Base-by-base conservation (phyloP, 805 yeast species). In the Ogataea zsoltii region DNA sequence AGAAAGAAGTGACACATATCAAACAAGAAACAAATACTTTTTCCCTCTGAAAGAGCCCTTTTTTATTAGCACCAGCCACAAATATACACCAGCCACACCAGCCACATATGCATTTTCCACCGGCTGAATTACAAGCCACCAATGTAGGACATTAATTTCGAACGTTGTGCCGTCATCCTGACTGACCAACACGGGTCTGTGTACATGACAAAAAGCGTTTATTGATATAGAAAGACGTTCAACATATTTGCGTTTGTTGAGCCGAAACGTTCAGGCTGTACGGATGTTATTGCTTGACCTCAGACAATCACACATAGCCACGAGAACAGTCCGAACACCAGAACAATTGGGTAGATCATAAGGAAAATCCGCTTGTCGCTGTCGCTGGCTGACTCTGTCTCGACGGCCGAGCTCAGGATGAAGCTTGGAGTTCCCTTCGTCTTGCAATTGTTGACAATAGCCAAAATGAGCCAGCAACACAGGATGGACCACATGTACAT, bases 251-350 rank as follows among this genome's bases (percentile, higher is more conserved):
- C 9, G 9, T 21, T 21, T 21, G 25, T 9, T 6, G 9, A 9
- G 7, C 9, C 25, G 25, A 21, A 21, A 21, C 5, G 25, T 21
- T 21, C 25, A 21, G 9, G 7, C 9, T 21, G 25, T 6, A 9
- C 9, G 7, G 25, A 21, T 7, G 5, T 12, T 7, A 28, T 11
- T n/a, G 4, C 31, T 28, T 7, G 31, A 28, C 5, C 31, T 49
- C 59, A 75, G 15, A 79, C 72, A 35, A 79, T 78, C 13, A 78
- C 76, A 42, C 70, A 74, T 28, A 79, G 66, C 83, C 83, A 79
- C 30, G 79, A 67, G 50, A 79, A 71, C 2, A 76, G 68, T 2
- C 78, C 72, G 56, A 74, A 79, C 61, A 78, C 74, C 46, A 79
- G 65, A 11, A 70, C 71, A 11, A 79, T 73, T 1, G 84, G 84